Base-by-base conservation (phyloP, 345 rosid species). In the Chamaenerion angustifolium region DNA sequence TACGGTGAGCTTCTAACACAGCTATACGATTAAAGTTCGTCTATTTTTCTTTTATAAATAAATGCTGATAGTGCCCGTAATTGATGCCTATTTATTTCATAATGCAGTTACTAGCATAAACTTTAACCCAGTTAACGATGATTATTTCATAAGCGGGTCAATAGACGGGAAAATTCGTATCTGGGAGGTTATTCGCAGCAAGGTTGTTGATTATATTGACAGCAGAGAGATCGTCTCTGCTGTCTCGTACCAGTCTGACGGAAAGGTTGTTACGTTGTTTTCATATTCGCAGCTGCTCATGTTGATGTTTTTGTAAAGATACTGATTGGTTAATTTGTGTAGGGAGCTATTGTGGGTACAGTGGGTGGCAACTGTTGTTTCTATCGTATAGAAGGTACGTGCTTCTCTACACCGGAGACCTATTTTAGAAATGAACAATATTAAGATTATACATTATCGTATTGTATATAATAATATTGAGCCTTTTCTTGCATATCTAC, bases 151-250 rank as follows among this genome's bases (percentile, higher is more conserved):
- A 27, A 79, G 81, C 51, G 81, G 85, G 45, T 79, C 85, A 19
- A 64, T 79, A 46, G 85, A 79, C 46, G 79, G 85, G 46, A 79
- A 79, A 59, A 83, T 82, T 49, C 85, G 95, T 17, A 71, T 82
- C 51, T 85, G 95, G 95, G 78, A 82, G 71, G 78, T 75, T 17
- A 52, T 60, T 12, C 49, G 42, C 17, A 66, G 79, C 43, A 68
- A 46, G 52, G 88, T 85, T 58, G 75, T 80, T 46, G 85, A 80
- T 66, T 82, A 78, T 56, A 69, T 79, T 5, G 78, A 76, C 53
- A 56, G 71, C 51, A 73, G 74, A 57, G 85, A 82, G 69, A 80
- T 82, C 52, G 80, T 85, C 52, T 76, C 95, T 53, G 88, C 95
- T 16, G 72, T 80, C 42, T 66, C 77, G 54, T 82, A 80, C 42